phyloP scores from a whole-genome alignment of 768 basidiomycete species.

The Russula abietina region DNA sequence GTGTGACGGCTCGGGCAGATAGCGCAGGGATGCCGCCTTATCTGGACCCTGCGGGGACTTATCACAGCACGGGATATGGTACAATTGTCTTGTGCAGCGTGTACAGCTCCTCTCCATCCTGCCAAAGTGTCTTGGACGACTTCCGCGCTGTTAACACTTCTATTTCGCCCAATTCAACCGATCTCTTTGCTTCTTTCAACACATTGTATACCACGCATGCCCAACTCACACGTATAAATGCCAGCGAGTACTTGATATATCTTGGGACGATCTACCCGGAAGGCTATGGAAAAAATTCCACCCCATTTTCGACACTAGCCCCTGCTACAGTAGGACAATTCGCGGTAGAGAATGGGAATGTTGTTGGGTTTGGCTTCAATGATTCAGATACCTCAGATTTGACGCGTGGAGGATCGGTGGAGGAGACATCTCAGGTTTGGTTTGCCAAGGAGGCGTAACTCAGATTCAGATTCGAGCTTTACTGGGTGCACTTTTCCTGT shows the following conservation, averaged over 20 bases:
- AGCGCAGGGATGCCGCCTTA: neutral
- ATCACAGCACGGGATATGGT: conserved; percentile 10
- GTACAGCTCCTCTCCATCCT: conserved; percentile 4
- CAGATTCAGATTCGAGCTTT: neutral
- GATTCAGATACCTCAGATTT: neutral
- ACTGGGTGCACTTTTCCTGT: neutral
- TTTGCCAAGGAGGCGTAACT: conserved; percentile 2
- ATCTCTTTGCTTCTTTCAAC: conserved; percentile 2
- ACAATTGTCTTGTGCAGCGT: neutral
- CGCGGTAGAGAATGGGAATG: neutral
- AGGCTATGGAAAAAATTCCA: conserved; percentile 17
- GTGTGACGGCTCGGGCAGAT: neutral
- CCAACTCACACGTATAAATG: neutral
- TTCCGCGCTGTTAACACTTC: conserved; percentile 3
- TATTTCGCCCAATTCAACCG: neutral
- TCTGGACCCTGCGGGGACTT: conserved; percentile 9
- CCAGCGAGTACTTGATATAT: neutral
- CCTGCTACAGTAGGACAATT: neutral
- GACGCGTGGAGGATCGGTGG: neutral
- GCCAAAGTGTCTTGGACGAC: conserved; percentile 4
- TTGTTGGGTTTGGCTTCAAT: conserved; percentile 7
- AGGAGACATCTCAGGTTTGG: conserved; percentile 9
- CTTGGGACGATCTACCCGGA: conserved; percentile 8
- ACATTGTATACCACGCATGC: neutral
- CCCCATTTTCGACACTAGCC: neutral